Evolutionary conservation across 306 rosid genomes (phyloP).

Genomic region (Pyrus communis): DNA sequence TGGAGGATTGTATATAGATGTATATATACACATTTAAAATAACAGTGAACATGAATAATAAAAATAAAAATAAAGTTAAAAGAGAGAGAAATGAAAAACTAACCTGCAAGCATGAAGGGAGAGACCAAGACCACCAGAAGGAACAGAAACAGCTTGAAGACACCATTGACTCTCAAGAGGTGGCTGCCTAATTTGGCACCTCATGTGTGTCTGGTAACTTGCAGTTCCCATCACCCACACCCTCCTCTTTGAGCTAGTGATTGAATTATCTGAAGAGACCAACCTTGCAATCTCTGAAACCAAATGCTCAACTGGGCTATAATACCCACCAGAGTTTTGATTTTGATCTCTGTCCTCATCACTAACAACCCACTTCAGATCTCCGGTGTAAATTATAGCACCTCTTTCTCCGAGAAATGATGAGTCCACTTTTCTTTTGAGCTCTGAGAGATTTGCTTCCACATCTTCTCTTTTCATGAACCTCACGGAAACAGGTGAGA

Average conservation of each 20-base stretch:
- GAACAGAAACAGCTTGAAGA: slow-evolving; percentile 89
- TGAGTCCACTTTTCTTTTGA: slow-evolving; percentile 48
- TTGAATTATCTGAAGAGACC: slow-evolving; percentile 24
- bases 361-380: slow-evolving; percentile 62
- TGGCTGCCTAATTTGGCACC: slow-evolving; percentile 78
- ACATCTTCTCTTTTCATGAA: slow-evolving; percentile 64
- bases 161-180: slow-evolving; percentile 76
- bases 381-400: slow-evolving; percentile 61
- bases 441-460: slow-evolving; percentile 43
- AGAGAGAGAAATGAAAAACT: neutral
- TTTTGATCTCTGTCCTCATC: slow-evolving; percentile 25
- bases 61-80: neutral
- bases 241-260: slow-evolving; percentile 22
- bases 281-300: slow-evolving; percentile 62
- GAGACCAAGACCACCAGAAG: slow-evolving; percentile 76
- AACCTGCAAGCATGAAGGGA: slow-evolving; percentile 80
- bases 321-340: slow-evolving; percentile 1
- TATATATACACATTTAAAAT: too few relatives aligned
- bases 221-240: slow-evolving; percentile 75
- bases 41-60: neutral
- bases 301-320: slow-evolving; percentile 49
- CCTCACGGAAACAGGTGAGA: slow-evolving; percentile 43
- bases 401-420: slow-evolving; percentile 26
- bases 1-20: neutral
- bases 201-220: slow-evolving; percentile 76